Percentiles rank a stretch among this genome's conserved stretches.
These are phyloP conservation scores for Dovyalis caffra DNA, from an alignment of 345 rosid species.

Conservation along the genomic window DNA sequence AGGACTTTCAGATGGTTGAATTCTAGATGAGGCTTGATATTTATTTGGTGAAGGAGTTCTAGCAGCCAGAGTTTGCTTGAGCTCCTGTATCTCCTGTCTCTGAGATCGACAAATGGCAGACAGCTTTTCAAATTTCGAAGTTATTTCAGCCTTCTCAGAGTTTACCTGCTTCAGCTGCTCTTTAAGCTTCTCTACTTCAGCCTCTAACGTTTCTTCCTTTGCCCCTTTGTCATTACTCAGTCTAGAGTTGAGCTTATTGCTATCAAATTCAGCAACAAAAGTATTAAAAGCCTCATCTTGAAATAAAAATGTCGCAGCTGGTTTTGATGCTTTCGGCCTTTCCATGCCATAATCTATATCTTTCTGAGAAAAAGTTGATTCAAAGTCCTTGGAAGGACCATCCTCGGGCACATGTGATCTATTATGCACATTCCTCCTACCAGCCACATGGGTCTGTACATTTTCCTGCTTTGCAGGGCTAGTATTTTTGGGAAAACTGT, in stretches of 20 bases:
- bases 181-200: slow-evolving; percentile 73
- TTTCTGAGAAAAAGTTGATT: slow-evolving; percentile 44
- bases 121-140: slow-evolving; percentile 83
- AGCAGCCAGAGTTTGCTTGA: slow-evolving; percentile 72
- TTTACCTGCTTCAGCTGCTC: slow-evolving; percentile 68
- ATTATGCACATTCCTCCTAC: slow-evolving; percentile 31
- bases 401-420: slow-evolving; percentile 36
- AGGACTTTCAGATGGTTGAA: slow-evolving; percentile 36
- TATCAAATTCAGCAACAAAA: slow-evolving; percentile 87
- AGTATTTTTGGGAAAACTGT: slow-evolving; percentile 34
- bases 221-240: slow-evolving; percentile 24
- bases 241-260: slow-evolving; percentile 48
- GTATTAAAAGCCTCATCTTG: slow-evolving; percentile 63
- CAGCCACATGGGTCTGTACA: slow-evolving; percentile 29
- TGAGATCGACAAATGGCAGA: slow-evolving; percentile 95
- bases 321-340: slow-evolving; percentile 46
- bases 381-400: slow-evolving; percentile 49
- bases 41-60: slow-evolving; percentile 59
- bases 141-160: slow-evolving; percentile 73
- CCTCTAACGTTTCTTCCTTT: slow-evolving; percentile 56
- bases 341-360: slow-evolving; percentile 36
- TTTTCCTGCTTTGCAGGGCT: slow-evolving; percentile 51
- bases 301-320: slow-evolving; percentile 37
- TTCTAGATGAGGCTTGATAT: slow-evolving; percentile 50
- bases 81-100: slow-evolving; percentile 94